Base-by-base conservation (phyloP, 345 rosid genomes). In the Angophora floribunda region DNA sequence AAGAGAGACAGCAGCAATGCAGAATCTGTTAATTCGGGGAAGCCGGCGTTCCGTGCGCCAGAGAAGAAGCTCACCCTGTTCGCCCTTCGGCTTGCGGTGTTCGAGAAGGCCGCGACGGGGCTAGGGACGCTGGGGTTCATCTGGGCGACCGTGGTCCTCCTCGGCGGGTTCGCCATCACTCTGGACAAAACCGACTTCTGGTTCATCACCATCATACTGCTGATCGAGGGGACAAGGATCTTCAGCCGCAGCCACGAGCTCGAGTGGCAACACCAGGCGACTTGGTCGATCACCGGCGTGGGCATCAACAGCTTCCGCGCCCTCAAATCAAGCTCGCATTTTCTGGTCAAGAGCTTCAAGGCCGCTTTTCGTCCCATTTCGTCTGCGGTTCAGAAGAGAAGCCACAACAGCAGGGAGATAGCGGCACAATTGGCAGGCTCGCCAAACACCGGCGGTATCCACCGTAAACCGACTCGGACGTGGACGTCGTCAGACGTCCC, bases 71-170 rank as follows among this genome's bases (percentile, higher is more conserved):
- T 97, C n/a, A 96, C 99, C 6, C 96, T 96, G 41, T 95, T 97
- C 4, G 97, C 99, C 84, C 96, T 97, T 67, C 94, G 95, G 44
- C 97, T 97, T 1, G 98, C 99, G 0, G 92, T 96, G 82, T 90
- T 96, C 4, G 99, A 97, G 93, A 97, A 97, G 91, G 89, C 94
- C 7, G 99, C 99, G 7, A 96, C 98, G 9, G 94, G 96, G 16
- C 91, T 97, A 2, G 99, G 99, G 87, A 93, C 99, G 4, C 95
- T 97, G 1, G 98, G 99, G 6, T 97, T 97, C 87, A 95, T 96
- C 89, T 96, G 99, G 99, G 99, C 98, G 36, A 97, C 99, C 2
- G 99, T 97, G 53, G 99, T 97, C 88, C 99, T 96, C 13, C 94
- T 97, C 0, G 99, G 99, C 2, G 99, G 99, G 17, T 96, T 97